Conservation (phyloP, 2,329 filamentous ascomycete species). For the Claviceps capensis region DNA sequence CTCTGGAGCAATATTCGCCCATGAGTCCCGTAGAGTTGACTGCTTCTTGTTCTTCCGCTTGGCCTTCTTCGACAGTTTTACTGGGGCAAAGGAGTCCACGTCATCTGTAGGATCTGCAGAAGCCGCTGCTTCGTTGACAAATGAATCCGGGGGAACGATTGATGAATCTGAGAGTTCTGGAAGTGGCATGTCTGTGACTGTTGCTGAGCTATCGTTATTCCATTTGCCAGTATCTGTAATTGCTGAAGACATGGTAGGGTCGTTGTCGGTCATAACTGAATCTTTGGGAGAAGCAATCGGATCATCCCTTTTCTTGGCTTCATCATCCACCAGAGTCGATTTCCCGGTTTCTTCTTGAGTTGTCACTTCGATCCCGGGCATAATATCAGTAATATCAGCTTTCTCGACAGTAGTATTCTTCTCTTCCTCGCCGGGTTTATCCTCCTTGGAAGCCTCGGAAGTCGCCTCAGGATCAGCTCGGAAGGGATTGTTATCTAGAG, state of each 20-base stretch:
- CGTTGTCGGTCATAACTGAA: neutral
- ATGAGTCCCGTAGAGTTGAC: slow-evolving; percentile 8
- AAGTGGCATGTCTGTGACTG: neutral
- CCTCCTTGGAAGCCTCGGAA: slow-evolving; percentile 4
- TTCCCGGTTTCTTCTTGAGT: neutral
- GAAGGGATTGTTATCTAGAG: neutral
- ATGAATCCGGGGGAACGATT: neutral
- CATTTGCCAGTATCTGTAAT: neutral
- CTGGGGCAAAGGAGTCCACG: slow-evolving; percentile 6
- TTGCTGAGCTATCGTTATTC: neutral
- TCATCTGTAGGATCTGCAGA: slow-evolving; percentile 2
- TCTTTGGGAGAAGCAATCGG: neutral
- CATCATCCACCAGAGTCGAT: neutral
- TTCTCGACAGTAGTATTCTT: slow-evolving; percentile 7
- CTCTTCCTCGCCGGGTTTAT: slow-evolving; percentile 9
- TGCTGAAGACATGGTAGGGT: neutral
- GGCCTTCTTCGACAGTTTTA: slow-evolving; percentile 20
- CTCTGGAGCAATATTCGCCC: slow-evolving; percentile 4
- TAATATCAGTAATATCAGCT: neutral
- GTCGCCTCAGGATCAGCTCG: slow-evolving; percentile 1
- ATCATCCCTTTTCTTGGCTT: neutral
- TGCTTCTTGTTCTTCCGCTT: slow-evolving; percentile 22
- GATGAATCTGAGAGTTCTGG: neutral
- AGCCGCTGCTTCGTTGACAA: neutral
- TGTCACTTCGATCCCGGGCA: neutral